These are phyloP conservation scores for Dendrostoma leiphaemia DNA, from an alignment of 2,329 filamentous ascomycete species.

Conservation along the genomic window DNA sequence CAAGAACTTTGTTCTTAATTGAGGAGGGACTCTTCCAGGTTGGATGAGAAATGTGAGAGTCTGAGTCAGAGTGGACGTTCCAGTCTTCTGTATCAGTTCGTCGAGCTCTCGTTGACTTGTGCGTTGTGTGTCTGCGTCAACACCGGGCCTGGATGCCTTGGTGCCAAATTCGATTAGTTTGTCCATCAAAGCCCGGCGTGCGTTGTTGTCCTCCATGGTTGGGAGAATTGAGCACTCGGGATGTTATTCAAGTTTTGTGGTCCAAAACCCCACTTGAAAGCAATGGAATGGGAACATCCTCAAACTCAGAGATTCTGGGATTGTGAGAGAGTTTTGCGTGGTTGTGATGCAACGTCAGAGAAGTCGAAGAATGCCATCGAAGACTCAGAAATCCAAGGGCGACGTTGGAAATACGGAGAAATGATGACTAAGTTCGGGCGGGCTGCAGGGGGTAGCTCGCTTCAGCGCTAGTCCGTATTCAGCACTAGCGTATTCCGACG, in stretches of 20 bases:
- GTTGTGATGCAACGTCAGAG: not conserved
- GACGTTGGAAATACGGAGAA: not conserved
- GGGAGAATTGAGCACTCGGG: no score
- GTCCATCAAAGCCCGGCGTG: slow-evolving; percentile 30
- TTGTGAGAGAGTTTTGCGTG: not conserved
- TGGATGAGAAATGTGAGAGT: slow-evolving; percentile 63
- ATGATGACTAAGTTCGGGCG: slow-evolving; percentile 5
- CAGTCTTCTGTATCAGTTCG: slow-evolving; percentile 40
- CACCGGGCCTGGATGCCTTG: slow-evolving; percentile 47
- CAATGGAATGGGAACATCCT: not conserved
- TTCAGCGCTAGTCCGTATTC: not conserved
- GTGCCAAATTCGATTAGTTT: slow-evolving; percentile 39
- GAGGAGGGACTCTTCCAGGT: slow-evolving; percentile 55
- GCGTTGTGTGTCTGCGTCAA: slow-evolving; percentile 27
- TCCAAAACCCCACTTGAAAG: not conserved
- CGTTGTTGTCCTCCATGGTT: slow-evolving; percentile 21
- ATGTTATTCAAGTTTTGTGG: not conserved
- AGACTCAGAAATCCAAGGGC: not conserved
- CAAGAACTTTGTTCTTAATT: slow-evolving; percentile 58
- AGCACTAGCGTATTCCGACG: slow-evolving; percentile 5
- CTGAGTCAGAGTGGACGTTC: slow-evolving; percentile 45
- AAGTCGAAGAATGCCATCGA: not conserved
- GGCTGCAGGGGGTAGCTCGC: not conserved
- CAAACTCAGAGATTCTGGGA: not conserved
- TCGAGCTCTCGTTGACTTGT: slow-evolving; percentile 41